Base-by-base conservation (phyloP, 2,329 filamentous ascomycete species). In the Domatiomyces catenatus region DNA sequence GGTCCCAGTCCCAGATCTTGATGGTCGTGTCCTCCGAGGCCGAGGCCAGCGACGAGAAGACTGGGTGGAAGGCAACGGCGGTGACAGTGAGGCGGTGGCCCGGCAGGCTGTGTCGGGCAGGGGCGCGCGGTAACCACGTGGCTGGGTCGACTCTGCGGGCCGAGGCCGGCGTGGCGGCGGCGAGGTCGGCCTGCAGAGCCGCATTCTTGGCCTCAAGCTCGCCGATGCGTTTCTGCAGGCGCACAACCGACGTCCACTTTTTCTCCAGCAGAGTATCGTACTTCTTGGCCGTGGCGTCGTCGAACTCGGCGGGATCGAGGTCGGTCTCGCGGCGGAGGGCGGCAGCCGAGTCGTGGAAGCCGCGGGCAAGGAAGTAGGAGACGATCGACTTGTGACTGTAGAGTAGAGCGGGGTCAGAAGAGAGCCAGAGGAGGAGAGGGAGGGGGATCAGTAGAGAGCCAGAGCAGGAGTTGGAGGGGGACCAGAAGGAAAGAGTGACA, bases 201-300 rank as follows among this genome's bases (percentile, higher is more conserved):
- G 76, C 69, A 61, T 81, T 84, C 63, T 80, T 79, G 50, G 83
- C 78, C 69, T 95, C 90, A 17, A 95, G 77, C 57, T 96, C 90
- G 80, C 95, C 87, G 63, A 95, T 93, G 84, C 94, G 96, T 69
- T 94, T 95, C 70, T 96, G 90, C 66, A 96, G 69, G 54, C 90
- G 78, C 61, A 95, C 88, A 24, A 96, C 84, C 61, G 87, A 92
- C 18, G 90, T 96, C 90, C 90, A 96, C 73, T 96, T 96, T 77
- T 94, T 95, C 75, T 96, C 90, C 58, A 96, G 70, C 24, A 96
- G 69, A 1, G 86, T 85, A 68, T 94, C 88, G 70, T 95, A 96
- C 70, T 94, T 94, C 73, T 94, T 94, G 48, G 83, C 77, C 18
- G 86, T 94, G 17, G 78, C 76, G 55, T 84, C 75, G 64, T 94